Evolutionary conservation across 768 basidiomycete species (phyloP), one percentile per base, ranked within the genome.

Genomic region (Phylloporus sp.): DNA sequence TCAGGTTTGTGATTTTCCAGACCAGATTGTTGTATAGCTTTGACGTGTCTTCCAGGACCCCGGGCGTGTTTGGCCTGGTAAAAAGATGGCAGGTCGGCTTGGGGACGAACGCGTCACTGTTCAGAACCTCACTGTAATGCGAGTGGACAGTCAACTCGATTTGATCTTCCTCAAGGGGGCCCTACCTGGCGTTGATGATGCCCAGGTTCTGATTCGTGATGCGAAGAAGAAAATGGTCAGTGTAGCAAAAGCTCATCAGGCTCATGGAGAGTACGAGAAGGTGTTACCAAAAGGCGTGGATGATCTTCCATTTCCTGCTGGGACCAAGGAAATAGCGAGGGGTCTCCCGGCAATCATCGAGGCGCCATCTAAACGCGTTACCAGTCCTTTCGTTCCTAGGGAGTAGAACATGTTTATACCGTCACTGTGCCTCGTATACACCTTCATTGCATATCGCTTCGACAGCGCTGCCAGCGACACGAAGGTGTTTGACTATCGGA

Each of bases 1-100:
- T 68, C 95, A 97, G 77, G 95, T 93, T 57, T 54, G 77, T 68
- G 45, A 16, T 35, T 26, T 42, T 18, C 42, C 18, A 6, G 36
- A 31, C 23, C 16, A 18, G 29, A 16, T 13, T 20, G 11, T 24
- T 5, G 7, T 36, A 44, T 35, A 20, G 20, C 44, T 62, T n/a
- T 32, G 44, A 52, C 36, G 36, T 43, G 42, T 54, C 38, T 10
- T 47, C 15, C 54, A 98, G 94, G 94, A 97, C 62, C 95, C 97
- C 23, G 97, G 97, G 42, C 85, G 97, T 62, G 79, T 97, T 6
- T 93, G 90, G 73, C 97, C 97, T 4, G 97, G 97, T 32, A 97
- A 94, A 75, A 98, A 97, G 76, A 97, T 97, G 95, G 84, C 95
- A 10, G 97, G 97, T 29, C 86, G 85, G 22, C 85, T 97, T 77